Percentiles rank a stretch among this genome's conserved stretches.
phyloP scores from a whole-genome alignment of 352 stramenopile genomes.

The Pythium periplocum region DNA sequence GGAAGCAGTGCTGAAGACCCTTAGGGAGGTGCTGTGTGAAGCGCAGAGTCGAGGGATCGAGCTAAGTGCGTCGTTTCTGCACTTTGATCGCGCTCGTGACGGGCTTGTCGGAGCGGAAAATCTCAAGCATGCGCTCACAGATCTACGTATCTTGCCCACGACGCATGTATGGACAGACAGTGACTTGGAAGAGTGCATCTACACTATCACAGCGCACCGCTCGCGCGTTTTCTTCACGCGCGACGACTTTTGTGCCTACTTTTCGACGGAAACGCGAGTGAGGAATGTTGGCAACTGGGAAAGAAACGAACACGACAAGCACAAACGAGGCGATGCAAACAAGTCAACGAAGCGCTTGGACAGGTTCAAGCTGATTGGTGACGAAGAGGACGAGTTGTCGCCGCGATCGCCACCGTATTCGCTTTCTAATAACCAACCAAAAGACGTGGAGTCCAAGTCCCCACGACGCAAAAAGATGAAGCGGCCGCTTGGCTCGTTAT shows the following conservation, averaged over 20 bases:
- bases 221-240: slow-evolving; percentile 48
- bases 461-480: slow-evolving; percentile 16
- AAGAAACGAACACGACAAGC: background rate
- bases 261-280: slow-evolving; percentile 3
- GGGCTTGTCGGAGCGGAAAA: slow-evolving; percentile 43
- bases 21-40: slow-evolving; percentile 42
- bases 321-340: slow-evolving; percentile 14
- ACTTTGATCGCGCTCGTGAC: slow-evolving; percentile 46
- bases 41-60: slow-evolving; percentile 41
- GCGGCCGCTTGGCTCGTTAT: slow-evolving; percentile 23
- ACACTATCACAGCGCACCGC: slow-evolving; percentile 23
- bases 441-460: slow-evolving; percentile 6
- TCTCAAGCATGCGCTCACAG: slow-evolving; percentile 43
- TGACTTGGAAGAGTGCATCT: slow-evolving; percentile 44
- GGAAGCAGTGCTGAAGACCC: slow-evolving; percentile 18
- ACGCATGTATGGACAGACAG: slow-evolving; percentile 28
- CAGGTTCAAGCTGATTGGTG: background rate
- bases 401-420: slow-evolving; percentile 6
- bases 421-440: slow-evolving; percentile 16
- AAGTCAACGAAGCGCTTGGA: background rate
- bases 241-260: slow-evolving; percentile 54
- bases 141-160: slow-evolving; percentile 23
- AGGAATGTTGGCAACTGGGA: background rate
- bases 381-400: background rate
- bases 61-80: slow-evolving; percentile 41